Conservation (phyloP, 2,329 filamentous ascomycete genomes). For the Fusarium graminum region DNA sequence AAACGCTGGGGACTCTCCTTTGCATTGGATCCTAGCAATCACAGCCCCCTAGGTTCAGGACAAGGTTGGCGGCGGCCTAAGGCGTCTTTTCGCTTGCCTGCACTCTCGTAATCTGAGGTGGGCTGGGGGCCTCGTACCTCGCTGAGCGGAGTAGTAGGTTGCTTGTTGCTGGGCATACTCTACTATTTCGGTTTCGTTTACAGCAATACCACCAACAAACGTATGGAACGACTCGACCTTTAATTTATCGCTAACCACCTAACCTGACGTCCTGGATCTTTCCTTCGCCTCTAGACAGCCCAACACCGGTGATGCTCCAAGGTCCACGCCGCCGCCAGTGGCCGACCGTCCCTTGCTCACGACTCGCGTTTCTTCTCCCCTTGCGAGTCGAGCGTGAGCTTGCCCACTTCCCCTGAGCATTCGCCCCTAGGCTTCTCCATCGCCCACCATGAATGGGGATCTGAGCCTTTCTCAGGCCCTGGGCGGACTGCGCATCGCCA, state of each 20-base stretch:
- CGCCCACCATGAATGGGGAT: constrained; percentile 84
- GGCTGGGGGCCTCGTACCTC: constrained; percentile 34
- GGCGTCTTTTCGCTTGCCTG: constrained; percentile 33
- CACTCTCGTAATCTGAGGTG: constrained; percentile 39
- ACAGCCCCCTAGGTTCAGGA: constrained; percentile 31
- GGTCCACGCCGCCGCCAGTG: constrained; percentile 46
- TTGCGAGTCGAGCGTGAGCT: constrained; percentile 41
- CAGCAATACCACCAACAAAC: neutral
- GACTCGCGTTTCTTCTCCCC: constrained; percentile 40
- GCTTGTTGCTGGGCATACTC: neutral
- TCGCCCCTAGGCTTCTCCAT: constrained; percentile 44
- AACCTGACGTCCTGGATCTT: constrained; percentile 11
- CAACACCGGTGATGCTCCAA: constrained; percentile 48
- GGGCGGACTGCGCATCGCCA: constrained; percentile 95
- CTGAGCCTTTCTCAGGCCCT: constrained; percentile 92
- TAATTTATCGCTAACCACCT: constrained; percentile 40
- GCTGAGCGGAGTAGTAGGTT: constrained; percentile 3
- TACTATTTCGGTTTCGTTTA: neutral
- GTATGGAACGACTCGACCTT: constrained; percentile 12
- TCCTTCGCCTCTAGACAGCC: constrained; percentile 32
- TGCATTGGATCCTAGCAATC: constrained; percentile 26
- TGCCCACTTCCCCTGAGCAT: constrained; percentile 45
- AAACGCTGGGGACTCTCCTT: constrained; percentile 33
- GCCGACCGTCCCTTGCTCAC: constrained; percentile 46
- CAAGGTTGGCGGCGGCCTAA: constrained; percentile 42